These are phyloP conservation scores for Corymbia calophylla DNA, from an alignment of 441 rosid species.

Conservation along the genomic window DNA sequence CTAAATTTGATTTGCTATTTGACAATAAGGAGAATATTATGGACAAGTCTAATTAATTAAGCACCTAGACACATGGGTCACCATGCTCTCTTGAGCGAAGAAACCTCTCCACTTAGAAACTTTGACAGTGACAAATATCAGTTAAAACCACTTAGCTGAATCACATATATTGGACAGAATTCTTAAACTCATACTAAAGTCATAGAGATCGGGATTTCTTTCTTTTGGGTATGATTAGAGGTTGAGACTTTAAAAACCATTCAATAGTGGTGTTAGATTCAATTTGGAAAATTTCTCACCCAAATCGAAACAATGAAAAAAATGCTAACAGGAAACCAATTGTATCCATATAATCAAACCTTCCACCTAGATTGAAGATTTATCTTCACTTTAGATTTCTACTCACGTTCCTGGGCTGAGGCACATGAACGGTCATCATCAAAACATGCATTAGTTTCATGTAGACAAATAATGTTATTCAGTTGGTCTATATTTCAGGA, in stretches of 20 bases:
- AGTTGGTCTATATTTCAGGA: neutral
- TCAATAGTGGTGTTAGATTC: neutral
- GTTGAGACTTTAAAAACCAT: neutral
- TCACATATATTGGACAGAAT: neutral
- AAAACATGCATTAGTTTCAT: neutral
- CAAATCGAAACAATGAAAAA: neutral
- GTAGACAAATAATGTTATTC: neutral
- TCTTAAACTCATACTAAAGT: neutral
- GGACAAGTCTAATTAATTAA: neutral
- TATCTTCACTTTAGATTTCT: neutral
- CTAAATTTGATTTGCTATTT: neutral
- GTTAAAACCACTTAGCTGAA: neutral
- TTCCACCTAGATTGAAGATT: neutral
- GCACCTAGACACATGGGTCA: neutral
- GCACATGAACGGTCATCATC: neutral
- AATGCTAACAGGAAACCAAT: neutral
- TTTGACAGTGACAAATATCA: neutral
- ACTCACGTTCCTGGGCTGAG: neutral
- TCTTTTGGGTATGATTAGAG: neutral
- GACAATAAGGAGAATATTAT: neutral
- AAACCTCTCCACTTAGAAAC: neutral
- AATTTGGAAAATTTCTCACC: neutral
- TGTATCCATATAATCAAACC: neutral
- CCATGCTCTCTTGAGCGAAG: neutral
- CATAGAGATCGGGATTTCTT: neutral